Conservation (phyloP, 73 alveolate genomes). For the Tetrahymena thermophila region DNA sequence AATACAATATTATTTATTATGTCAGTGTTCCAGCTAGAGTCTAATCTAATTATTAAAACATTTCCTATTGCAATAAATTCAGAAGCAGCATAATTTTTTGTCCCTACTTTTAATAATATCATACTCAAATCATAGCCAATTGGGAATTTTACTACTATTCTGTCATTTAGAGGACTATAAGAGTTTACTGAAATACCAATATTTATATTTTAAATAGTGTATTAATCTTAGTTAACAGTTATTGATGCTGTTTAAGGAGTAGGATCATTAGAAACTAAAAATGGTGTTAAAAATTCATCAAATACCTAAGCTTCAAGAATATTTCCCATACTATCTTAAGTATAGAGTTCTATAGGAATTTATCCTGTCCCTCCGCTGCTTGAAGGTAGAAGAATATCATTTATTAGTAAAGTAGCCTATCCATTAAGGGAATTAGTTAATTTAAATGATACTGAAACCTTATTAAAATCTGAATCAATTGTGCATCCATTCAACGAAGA, state of each 20-base stretch:
- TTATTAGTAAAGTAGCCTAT: neutral
- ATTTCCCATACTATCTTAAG: neutral
- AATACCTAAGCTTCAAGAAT: constrained; percentile 10
- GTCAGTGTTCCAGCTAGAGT: neutral
- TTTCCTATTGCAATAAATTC: neutral
- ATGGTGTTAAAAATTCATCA: neutral
- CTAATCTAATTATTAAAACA: neutral
- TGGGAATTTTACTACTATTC: neutral
- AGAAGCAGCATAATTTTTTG: neutral
- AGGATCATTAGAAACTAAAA: neutral
- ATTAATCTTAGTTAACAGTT: neutral
- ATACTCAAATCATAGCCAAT: neutral
- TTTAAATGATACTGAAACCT: neutral
- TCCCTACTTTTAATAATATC: neutral
- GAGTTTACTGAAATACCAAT: neutral
- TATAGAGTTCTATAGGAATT: constrained; percentile 3
- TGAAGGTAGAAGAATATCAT: constrained; percentile 3
- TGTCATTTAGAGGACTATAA: neutral
- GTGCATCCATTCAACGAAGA: neutral
- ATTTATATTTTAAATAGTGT: neutral
- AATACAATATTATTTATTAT: neutral
- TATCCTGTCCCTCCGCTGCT: constrained; percentile 1
- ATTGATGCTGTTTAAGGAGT: neutral
- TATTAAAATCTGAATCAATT: neutral
- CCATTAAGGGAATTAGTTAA: neutral